Conservation (phyloP, 2,329 filamentous ascomycete species). For the Blastomyces percursus region DNA sequence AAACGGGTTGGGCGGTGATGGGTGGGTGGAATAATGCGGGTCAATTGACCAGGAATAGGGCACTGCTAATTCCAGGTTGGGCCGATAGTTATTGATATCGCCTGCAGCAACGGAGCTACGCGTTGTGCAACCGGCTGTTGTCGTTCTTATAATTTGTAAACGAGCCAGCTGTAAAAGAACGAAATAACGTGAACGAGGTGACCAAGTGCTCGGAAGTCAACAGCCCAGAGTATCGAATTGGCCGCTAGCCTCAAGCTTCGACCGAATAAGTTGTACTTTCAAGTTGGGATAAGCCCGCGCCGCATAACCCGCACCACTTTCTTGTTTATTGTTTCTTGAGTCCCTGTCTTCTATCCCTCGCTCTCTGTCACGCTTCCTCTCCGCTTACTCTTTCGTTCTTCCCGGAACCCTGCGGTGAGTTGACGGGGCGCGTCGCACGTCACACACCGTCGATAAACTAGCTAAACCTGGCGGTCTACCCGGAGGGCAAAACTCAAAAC, state of each 20-base stretch:
- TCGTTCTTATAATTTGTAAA: constrained; percentile 2
- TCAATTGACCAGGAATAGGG: constrained; percentile 4
- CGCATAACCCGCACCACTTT: neutral
- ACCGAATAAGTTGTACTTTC: neutral
- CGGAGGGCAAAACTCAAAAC: neutral
- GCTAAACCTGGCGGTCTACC: neutral
- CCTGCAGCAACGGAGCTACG: constrained; percentile 5
- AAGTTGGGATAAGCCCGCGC: neutral
- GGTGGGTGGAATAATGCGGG: constrained; percentile 1
- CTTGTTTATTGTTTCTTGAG: neutral
- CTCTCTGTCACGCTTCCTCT: neutral
- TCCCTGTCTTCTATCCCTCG: neutral
- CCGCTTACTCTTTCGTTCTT: neutral
- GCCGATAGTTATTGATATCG: constrained; percentile 4
- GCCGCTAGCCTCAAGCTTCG: neutral
- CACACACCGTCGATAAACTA: neutral
- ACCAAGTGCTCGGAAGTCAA: neutral
- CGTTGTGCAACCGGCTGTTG: constrained; percentile 2
- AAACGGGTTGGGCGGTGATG: constrained; percentile 4
- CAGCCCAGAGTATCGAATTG: neutral
- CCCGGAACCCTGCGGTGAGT: neutral
- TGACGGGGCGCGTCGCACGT: neutral
- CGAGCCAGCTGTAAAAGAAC: neutral
- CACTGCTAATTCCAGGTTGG: constrained; percentile 1
- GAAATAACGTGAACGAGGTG: neutral